Evolutionary conservation across 2,329 filamentous ascomycete genomes (phyloP).

Genomic region (Neofusicoccum parvum): DNA sequence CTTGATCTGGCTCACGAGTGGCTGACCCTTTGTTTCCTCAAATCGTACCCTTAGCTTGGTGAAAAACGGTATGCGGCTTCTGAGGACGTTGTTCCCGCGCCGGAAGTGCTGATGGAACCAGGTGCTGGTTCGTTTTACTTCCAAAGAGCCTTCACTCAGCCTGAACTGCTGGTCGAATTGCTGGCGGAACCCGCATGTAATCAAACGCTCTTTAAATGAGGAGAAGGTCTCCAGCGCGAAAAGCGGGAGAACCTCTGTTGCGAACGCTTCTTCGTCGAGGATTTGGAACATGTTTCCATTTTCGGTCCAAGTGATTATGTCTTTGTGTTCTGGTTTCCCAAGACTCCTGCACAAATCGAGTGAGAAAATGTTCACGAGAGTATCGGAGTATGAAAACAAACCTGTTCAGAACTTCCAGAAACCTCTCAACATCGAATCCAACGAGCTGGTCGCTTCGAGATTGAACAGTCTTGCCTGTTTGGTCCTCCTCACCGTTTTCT

Average conservation of each 20-base stretch:
- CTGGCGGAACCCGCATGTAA: neutral
- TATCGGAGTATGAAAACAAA: constrained; percentile 30
- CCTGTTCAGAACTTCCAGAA: neutral
- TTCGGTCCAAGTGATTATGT: neutral
- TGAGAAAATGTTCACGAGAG: neutral
- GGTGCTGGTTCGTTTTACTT: neutral
- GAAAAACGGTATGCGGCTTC: neutral
- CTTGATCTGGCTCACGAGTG: neutral
- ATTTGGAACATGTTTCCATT: neutral
- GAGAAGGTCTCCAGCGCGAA: neutral
- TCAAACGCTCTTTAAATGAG: neutral
- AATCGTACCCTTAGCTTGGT: neutral
- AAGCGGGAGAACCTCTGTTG: neutral
- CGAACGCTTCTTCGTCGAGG: neutral
- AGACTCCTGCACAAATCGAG: neutral
- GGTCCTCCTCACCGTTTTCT: neutral
- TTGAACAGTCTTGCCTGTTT: neutral
- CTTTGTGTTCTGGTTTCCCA: neutral
- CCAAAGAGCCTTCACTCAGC: neutral
- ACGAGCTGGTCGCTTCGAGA: neutral
- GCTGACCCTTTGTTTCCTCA: neutral
- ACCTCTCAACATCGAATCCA: neutral
- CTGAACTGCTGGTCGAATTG: neutral
- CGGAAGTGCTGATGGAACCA: constrained; percentile 7
- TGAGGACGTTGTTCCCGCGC: neutral